phyloP scores from a whole-genome alignment of 2,329 filamentous ascomycete species.

The Aspergillus tubingensis region DNA sequence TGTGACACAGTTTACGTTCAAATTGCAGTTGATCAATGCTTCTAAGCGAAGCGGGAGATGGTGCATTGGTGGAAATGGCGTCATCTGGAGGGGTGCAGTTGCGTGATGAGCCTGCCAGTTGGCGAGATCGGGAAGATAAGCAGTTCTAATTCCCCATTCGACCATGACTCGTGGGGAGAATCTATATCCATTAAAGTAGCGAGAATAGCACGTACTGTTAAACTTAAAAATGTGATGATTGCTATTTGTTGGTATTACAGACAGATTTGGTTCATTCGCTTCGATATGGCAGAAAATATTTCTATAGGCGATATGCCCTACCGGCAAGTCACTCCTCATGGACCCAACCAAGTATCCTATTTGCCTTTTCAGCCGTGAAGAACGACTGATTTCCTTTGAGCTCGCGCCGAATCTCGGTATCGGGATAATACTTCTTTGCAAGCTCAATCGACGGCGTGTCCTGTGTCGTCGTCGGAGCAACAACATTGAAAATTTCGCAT shows the following conservation, averaged over 20 bases:
- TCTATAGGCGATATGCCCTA: not conserved
- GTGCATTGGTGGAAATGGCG: not conserved
- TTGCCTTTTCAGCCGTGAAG: slow-evolving; percentile 19
- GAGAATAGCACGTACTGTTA: too few relatives aligned
- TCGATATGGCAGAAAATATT: not conserved
- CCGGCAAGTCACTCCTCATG: slow-evolving; percentile 32
- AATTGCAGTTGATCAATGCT: not conserved
- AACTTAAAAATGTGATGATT: not conserved
- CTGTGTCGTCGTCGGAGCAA: slow-evolving; percentile 35
- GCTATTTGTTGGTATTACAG: not conserved
- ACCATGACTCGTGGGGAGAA: not conserved
- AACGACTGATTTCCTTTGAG: slow-evolving; percentile 27
- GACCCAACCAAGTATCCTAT: slow-evolving; percentile 27
- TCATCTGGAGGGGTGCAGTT: not conserved
- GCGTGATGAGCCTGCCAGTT: not conserved
- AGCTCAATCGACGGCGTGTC: slow-evolving; percentile 24
- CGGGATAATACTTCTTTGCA: slow-evolving; percentile 28
- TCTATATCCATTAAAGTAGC: too few relatives aligned
- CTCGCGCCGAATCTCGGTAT: slow-evolving; percentile 26
- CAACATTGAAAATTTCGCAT: slow-evolving; percentile 39
- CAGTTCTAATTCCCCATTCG: not conserved
- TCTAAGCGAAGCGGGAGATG: too few relatives aligned
- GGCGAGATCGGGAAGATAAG: not conserved
- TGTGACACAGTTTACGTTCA: too few relatives aligned
- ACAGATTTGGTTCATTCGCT: not conserved